Conservation (phyloP, 2,329 filamentous ascomycete species). For the Diaporthe sp. region DNA sequence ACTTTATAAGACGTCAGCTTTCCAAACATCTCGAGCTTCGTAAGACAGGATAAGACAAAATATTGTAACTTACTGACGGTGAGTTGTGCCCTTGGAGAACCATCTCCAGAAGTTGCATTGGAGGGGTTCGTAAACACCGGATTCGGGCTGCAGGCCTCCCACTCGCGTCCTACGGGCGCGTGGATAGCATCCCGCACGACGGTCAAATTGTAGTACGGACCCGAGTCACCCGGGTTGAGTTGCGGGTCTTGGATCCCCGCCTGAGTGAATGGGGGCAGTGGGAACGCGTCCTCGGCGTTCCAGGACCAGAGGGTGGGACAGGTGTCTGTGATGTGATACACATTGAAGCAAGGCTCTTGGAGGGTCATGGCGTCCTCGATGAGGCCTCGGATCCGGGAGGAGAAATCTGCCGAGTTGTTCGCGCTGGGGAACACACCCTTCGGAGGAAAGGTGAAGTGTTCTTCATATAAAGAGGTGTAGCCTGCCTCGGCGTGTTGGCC, state of each 20-base stretch:
- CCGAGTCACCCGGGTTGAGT: conserved; percentile 12
- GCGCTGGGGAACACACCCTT: conserved; percentile 24
- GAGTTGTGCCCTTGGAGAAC: not conserved
- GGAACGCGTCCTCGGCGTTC: conserved; percentile 16
- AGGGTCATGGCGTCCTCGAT: conserved; percentile 49
- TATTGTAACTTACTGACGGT: conserved; percentile 4
- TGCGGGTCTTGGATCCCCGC: conserved; percentile 18
- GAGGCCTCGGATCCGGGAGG: conserved; percentile 31
- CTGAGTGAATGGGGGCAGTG: conserved; percentile 27
- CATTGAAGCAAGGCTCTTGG: conserved; percentile 78
- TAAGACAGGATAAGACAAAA: no score
- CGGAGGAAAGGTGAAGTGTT: conserved; percentile 49
- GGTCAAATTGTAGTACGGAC: conserved; percentile 31
- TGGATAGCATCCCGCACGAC: conserved; percentile 32
- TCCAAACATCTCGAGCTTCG: no score
- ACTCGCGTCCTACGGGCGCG: conserved; percentile 11
- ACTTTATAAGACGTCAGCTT: not conserved
- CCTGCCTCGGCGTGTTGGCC: conserved; percentile 67
- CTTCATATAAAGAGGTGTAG: conserved; percentile 62
- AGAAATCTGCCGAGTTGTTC: conserved; percentile 15
- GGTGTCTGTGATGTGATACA: conserved; percentile 75
- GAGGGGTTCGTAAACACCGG: conserved; percentile 10
- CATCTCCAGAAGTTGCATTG: conserved; percentile 12
- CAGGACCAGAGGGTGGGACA: conserved; percentile 72
- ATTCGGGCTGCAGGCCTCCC: conserved; percentile 21